Conservation (phyloP, 2,329 filamentous ascomycete species). For the Lomentospora prolificans region DNA sequence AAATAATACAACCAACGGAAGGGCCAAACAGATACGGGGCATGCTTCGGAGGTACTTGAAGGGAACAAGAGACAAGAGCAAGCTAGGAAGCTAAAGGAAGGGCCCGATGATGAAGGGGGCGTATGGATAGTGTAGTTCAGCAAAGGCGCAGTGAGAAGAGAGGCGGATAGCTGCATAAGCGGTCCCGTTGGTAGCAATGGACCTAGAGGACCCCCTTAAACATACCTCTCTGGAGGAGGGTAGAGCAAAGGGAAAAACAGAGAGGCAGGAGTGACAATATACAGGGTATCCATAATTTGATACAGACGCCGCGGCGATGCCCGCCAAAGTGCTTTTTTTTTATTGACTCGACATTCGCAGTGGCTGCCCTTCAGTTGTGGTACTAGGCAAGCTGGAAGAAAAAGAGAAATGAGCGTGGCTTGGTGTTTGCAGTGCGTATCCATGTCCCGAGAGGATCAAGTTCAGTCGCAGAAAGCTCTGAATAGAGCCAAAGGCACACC, state of each 20-base stretch:
- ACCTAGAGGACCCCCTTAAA: neutral
- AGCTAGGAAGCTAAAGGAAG: neutral
- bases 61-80: neutral
- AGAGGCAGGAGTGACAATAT: neutral
- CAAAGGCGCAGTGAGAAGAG: neutral
- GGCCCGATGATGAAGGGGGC: neutral
- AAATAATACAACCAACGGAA: neutral
- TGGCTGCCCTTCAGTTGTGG: neutral
- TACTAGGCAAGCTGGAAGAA: neutral
- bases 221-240: neutral
- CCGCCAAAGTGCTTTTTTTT: neutral
- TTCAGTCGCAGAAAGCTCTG: neutral
- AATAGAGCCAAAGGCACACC: neutral
- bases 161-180: conserved; percentile 3
- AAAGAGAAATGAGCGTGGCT: conserved; percentile 2
- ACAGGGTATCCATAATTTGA: neutral
- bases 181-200: neutral
- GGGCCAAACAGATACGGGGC: neutral
- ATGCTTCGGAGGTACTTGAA: too few species aligned
- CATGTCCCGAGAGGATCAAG: neutral
- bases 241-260: neutral
- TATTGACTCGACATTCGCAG: conserved; percentile 1
- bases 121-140: neutral
- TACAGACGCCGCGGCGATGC: neutral
- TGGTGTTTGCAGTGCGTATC: neutral